Evolutionary conservation across 495 filamentous ascomycete genomes (phyloP), one percentile per base, ranked within the genome.

Genomic region (Trypethelium eluteriae): DNA sequence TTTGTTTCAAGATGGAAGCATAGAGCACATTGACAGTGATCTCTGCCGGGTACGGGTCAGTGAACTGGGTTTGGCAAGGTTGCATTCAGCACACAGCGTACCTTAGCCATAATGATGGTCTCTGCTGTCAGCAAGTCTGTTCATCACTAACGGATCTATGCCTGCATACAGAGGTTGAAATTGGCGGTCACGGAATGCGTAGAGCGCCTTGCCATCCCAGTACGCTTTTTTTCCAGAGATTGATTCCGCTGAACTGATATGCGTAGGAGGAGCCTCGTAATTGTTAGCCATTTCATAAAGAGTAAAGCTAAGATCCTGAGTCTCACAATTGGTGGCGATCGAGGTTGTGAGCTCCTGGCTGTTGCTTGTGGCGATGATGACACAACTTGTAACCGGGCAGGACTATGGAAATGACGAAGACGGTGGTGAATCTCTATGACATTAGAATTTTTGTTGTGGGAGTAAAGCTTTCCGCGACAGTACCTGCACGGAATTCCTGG

Each of bases 71-170:
- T 59, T 5, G n/a, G 18, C 36, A 18, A 11, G 10, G 32, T 18
- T 59, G 18, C 36, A 59, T 35, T 59, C 7, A 35, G 10, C 53
- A 34, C 10, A 59, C 34, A 32, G 18, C 50, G 35, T 53, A 74
- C 72, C 72, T 63, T 10, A 74, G 66, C 73, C 73, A 59, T 5
- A 59, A 36, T 7, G 18, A 3, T 18, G 53, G 53, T 34, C 53
- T 59, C 3, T 35, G 6, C 3, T 7, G n/a, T 59, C 32, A 59
- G 18, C n/a, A 59, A 7, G 9, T 59, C 10, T 7, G 18, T n/a
- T 14, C 18, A n/a, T 36, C 7, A 35, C 53, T 10, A 18, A 10
- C 5, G 7, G 25, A 59, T 34, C 32, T 5, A 10, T 7, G 7
- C 9, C 10, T 35, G 36, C 53, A 18, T 59, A 59, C 53, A 59